These are phyloP conservation scores for Parasitella parasitica DNA, from an alignment of 371 early-diverging fungal species.

Conservation along the genomic window DNA sequence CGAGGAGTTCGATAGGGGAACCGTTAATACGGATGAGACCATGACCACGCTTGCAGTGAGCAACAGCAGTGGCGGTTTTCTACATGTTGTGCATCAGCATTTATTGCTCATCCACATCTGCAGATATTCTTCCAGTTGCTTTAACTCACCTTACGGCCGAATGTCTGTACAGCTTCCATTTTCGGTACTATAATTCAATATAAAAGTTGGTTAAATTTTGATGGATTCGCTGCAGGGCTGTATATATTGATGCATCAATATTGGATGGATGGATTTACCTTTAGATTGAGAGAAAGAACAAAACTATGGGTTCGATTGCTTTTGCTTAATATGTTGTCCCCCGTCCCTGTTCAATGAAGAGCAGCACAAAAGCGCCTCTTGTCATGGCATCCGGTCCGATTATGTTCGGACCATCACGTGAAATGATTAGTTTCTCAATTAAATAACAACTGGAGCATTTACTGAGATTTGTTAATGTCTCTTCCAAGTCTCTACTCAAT, in stretches of 20 bases:
- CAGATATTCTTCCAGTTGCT: not conserved
- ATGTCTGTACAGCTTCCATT: slow-evolving; percentile 61
- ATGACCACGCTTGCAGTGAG: slow-evolving; percentile 96
- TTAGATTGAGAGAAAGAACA: slow-evolving; percentile 32
- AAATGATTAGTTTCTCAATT: not conserved
- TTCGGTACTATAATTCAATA: slow-evolving; percentile 21
- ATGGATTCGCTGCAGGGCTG: not conserved
- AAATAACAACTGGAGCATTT: no score
- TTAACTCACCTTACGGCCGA: slow-evolving; percentile 53
- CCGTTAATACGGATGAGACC: slow-evolving; percentile 96
- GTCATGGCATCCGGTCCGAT: slow-evolving; percentile 4
- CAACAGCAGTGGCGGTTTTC: slow-evolving; percentile 99
- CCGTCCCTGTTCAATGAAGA: not conserved
- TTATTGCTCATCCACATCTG: not conserved
- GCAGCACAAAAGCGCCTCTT: not conserved
- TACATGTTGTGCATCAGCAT: slow-evolving; percentile 26
- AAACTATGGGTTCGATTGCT: slow-evolving; percentile 15
- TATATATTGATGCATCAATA: not conserved
- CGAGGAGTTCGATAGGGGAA: slow-evolving; percentile 93
- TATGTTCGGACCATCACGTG: slow-evolving; percentile 11
- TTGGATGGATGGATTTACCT: slow-evolving; percentile 30
- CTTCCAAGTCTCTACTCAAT: slow-evolving; percentile 19
- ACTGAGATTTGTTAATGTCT: slow-evolving; percentile 7
- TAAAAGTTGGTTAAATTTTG: slow-evolving; percentile 3
- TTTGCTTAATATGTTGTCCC: slow-evolving; percentile 11